Evolutionary conservation across 495 filamentous ascomycete genomes (phyloP).

Genomic region (Penicillium coffeae): DNA sequence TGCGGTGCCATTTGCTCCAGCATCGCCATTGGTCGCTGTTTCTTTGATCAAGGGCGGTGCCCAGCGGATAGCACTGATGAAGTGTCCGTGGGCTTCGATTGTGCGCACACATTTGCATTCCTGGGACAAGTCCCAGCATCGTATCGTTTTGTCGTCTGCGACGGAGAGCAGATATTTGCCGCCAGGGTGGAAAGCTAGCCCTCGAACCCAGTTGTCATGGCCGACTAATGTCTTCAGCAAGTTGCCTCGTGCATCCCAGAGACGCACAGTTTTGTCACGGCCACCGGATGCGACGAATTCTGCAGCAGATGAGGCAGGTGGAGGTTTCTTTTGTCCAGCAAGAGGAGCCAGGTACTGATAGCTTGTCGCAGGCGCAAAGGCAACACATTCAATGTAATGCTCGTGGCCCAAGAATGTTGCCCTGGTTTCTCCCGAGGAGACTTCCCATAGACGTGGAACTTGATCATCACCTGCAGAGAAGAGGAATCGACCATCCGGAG

Average conservation of each 20-base stretch:
- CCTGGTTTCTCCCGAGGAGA: conserved; percentile 63
- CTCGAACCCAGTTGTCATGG: conserved; percentile 96
- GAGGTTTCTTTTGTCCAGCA: conserved; percentile 76
- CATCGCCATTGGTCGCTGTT: conserved; percentile 40
- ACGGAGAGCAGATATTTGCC: conserved; percentile 88
- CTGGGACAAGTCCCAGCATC: conserved; percentile 93
- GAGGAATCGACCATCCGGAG: conserved; percentile 81
- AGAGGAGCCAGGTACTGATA: conserved; percentile 74
- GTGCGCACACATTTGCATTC: conserved; percentile 88
- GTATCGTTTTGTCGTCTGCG: conserved; percentile 84
- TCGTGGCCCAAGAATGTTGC: conserved; percentile 84
- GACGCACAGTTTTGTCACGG: conserved; percentile 84
- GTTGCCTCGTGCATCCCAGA: conserved; percentile 86
- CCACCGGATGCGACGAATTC: conserved; percentile 92
- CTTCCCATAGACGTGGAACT: conserved; percentile 82
- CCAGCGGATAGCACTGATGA: conserved; percentile 86
- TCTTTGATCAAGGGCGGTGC: conserved; percentile 69
- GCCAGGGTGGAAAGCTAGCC: conserved; percentile 84
- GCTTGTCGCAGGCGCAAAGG: conserved; percentile 75
- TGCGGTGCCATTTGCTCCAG: conserved; percentile 17
- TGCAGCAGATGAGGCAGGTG: conserved; percentile 64
- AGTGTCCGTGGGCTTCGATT: conserved; percentile 76
- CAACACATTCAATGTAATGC: conserved; percentile 83
- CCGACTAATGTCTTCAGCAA: conserved; percentile 83
- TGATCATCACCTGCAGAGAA: conserved; percentile 82